Conservation (phyloP, 306 rosid genomes). For the Malus asiatica region DNA sequence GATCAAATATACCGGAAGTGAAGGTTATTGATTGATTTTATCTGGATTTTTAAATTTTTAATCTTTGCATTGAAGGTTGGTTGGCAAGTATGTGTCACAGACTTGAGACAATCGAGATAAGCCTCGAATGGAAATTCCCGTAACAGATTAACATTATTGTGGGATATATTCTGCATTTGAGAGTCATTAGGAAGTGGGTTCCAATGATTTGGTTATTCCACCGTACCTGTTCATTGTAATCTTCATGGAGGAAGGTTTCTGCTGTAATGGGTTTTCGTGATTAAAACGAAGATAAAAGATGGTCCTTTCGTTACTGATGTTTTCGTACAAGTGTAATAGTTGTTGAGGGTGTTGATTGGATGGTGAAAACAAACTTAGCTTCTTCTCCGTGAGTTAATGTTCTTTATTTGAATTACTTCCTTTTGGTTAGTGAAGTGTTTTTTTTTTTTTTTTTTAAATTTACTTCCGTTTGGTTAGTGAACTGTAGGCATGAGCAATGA, state of each 20-base stretch:
- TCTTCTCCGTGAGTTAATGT: neutral
- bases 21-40: neutral
- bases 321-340: neutral
- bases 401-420: neutral
- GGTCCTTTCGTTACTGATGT: conserved; percentile 3
- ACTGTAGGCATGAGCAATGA: neutral
- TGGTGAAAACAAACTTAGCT: neutral
- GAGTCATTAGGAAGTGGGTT: conserved; percentile 9
- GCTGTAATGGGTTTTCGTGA: conserved; percentile 11
- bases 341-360: conserved; percentile 3
- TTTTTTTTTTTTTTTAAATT: no score
- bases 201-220: conserved; percentile 29
- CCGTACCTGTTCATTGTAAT: conserved; percentile 26
- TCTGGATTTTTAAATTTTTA: neutral
- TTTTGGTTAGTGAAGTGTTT: neutral
- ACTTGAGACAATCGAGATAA: conserved; percentile 1
- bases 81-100: neutral
- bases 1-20: neutral
- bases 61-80: neutral
- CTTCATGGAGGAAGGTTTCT: conserved; percentile 25
- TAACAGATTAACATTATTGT: neutral
- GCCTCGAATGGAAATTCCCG: neutral
- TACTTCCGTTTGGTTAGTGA: neutral
- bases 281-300: conserved; percentile 2
- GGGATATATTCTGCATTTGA: conserved; percentile 9